phyloP scores from a whole-genome alignment of 2,329 filamentous ascomycete species.

The Cladophialophora chaetospira region DNA sequence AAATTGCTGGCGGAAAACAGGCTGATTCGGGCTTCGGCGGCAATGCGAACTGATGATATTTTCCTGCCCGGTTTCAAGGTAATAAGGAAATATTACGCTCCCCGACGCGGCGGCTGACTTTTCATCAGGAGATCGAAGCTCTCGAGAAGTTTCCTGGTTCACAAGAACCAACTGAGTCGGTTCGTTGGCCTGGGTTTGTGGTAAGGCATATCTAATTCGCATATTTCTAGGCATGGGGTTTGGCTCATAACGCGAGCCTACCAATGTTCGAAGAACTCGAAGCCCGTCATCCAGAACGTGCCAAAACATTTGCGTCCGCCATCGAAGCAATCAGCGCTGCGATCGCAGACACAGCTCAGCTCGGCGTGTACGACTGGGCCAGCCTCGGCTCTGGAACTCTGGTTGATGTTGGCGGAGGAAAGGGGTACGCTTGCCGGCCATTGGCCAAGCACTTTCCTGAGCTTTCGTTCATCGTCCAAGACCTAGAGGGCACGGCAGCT shows the following conservation, averaged over 20 bases:
- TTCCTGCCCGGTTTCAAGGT: too few species aligned
- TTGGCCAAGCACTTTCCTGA: slow-evolving; percentile 2
- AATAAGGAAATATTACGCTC: too few species aligned
- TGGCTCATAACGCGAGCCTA: not conserved
- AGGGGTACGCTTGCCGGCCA: not conserved
- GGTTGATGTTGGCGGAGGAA: slow-evolving; percentile 9
- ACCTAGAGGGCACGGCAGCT: not conserved
- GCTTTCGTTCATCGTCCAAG: not conserved
- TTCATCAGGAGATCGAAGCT: slow-evolving; percentile 21
- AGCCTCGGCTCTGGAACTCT: not conserved
- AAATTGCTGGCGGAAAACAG: slow-evolving; percentile 14
- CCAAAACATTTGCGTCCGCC: not conserved
- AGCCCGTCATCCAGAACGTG: not conserved
- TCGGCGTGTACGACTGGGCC: not conserved
- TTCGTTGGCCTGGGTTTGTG: not conserved
- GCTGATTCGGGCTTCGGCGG: slow-evolving; percentile 7
- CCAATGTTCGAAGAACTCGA: slow-evolving; percentile 1
- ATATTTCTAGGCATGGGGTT: not conserved
- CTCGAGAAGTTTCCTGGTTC: slow-evolving; percentile 16
- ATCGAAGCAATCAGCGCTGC: not conserved
- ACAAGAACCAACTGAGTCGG: slow-evolving; percentile 14
- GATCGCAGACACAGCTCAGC: not conserved
- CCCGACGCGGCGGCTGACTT: not conserved
- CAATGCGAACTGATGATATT: not conserved
- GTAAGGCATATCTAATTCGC: not conserved